phyloP scores from a whole-genome alignment of 768 basidiomycete genomes.

The Brasilioporus rufonigricans region DNA sequence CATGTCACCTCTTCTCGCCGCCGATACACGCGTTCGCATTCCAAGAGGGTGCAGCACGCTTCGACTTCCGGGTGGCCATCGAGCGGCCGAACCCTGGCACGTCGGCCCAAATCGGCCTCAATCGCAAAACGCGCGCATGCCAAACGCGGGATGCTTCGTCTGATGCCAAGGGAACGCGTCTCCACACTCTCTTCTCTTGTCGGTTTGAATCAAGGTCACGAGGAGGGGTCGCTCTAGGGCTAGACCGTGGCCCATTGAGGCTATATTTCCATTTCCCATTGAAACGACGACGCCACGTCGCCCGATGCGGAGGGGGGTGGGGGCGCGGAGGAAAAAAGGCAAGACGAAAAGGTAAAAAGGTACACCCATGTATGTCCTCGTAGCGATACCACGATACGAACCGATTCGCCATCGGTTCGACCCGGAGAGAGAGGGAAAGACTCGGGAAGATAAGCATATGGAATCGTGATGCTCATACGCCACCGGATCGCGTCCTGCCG shows the following conservation, averaged over 20 bases:
- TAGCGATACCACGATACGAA: no score
- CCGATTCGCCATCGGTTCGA: no score
- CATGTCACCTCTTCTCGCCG: no score
- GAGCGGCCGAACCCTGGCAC: background rate
- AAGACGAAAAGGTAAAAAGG: no score
- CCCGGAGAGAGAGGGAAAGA: no score
- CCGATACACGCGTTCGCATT: no score
- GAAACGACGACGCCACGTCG: no score
- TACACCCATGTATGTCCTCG: no score
- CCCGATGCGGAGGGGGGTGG: no score
- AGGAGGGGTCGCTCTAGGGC: background rate
- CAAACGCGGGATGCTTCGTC: background rate
- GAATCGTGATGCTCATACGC: background rate
- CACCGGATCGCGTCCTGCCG: background rate
- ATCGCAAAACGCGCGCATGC: background rate
- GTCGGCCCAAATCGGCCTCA: background rate
- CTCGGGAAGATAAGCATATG: no score
- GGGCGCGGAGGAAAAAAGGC: no score
- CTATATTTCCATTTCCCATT: background rate
- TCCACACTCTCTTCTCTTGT: background rate
- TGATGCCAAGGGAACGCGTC: background rate
- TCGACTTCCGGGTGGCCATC: background rate
- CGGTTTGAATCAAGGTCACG: background rate
- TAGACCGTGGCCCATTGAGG: background rate
- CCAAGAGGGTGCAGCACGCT: background rate